Base-by-base conservation (phyloP, 441 rosid species). In the Jatropha podagrica region DNA sequence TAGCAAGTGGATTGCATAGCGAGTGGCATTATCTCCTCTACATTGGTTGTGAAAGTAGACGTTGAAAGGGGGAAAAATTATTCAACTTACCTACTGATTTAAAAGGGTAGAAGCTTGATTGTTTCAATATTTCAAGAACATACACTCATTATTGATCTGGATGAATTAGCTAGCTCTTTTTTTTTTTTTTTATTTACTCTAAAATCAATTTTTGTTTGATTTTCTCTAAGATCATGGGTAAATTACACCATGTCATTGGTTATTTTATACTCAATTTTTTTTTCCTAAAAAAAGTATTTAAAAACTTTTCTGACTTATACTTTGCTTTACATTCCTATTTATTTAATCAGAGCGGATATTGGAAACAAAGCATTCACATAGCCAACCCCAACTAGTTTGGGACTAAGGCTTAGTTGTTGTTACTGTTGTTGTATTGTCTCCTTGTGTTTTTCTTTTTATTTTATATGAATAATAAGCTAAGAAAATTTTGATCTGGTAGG, bases 171-270 rank as follows among this genome's bases (percentile, higher is more conserved):
- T 59, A 32, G 42, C 9, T 27, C 6, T 5, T 52, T 6, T 71
- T n/a, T 65, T 60, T 60, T 18, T 62, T 20, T 61, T 4, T 64
- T 23, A 23, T 23, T 61, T 32, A 42, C 27, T 54, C 72, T 48
- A 60, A 70, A 44, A 56, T 14, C 58, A 64, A 10, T 71, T n/a
- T 65, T 60, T 27, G 37, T 62, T 20, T 61, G 13, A 9, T 64
- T 61, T 32, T 56, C 27, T 54, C 72, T 48, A 60, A 70, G 10
- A 56, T 14, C 58, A 14, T 60, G 65, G 20, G n/a, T 56, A 60
- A 8, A 20, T 46, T 76, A n/a, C 27, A 44, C 48, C 27, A 55
- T 37, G 46, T 27, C 52, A 46, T 59, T 72, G 46, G 8, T 44
- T 61, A 49, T 27, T 74, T 32, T 74, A 49, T 10, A 18, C n/a